Evolutionary conservation across 352 stramenopile genomes (phyloP).

Genomic region (Globisporangium nodosum): DNA sequence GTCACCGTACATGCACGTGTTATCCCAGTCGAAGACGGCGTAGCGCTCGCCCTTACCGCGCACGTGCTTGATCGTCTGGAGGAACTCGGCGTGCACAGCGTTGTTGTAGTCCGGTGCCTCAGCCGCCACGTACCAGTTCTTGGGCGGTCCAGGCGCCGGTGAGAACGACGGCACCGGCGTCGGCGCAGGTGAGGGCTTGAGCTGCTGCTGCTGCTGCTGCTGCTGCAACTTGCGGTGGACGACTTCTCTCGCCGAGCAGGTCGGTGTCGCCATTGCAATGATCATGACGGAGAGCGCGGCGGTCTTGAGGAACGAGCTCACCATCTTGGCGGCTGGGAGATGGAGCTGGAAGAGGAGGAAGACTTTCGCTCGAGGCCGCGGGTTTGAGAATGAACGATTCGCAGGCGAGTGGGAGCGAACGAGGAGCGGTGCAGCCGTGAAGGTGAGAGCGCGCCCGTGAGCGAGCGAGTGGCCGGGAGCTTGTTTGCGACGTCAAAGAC

Average conservation of each 20-base stretch:
- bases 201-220: constrained; percentile 5
- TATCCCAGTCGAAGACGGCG: constrained; percentile 59
- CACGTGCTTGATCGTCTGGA: constrained; percentile 27
- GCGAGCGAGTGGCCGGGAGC: background rate
- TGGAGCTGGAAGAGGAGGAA: background rate
- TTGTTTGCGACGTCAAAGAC: background rate
- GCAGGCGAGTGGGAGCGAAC: background rate
- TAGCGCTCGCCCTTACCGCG: constrained; percentile 36
- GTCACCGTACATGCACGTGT: constrained; percentile 63
- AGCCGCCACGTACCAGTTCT: constrained; percentile 33
- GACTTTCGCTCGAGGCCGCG: background rate
- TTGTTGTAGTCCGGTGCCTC: constrained; percentile 61
- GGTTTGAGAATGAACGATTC: background rate
- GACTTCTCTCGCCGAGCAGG: too few species aligned
- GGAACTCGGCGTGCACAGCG: constrained; percentile 28
- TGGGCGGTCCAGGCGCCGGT: background rate
- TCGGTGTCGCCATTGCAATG: background rate
- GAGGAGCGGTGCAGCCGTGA: background rate
- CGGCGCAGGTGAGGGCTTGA: constrained; percentile 1
- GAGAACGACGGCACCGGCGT: constrained; percentile 5
- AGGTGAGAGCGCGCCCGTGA: background rate
- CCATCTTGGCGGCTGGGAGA: background rate
- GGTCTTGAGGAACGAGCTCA: constrained; percentile 3
- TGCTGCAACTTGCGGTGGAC: background rate
- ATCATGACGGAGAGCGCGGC: background rate